phyloP scores from a whole-genome alignment of 768 basidiomycete genomes.

The Lentinus tigrinus region DNA sequence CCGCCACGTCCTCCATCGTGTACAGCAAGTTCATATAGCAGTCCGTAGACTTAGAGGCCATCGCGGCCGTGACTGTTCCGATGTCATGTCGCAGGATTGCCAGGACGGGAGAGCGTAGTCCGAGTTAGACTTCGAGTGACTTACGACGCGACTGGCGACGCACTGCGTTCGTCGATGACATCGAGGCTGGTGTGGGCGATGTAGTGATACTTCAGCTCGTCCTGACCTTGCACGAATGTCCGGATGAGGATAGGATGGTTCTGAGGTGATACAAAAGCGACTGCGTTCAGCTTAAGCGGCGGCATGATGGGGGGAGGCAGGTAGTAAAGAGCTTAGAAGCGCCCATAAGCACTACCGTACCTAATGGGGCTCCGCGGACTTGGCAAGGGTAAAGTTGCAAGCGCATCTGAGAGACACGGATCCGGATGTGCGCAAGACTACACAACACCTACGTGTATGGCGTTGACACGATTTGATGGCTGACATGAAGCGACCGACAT shows the following conservation, averaged over 20 bases:
- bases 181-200: conserved; percentile 89
- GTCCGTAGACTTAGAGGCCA: conserved; percentile 58
- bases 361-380: too few species aligned
- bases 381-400: too few species aligned
- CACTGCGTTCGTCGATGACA: conserved; percentile 89
- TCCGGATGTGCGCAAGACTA: too few species aligned
- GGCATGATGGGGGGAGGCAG: conserved; percentile 45
- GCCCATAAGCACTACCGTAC: too few species aligned
- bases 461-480: too few species aligned
- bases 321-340: too few species aligned
- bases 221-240: conserved; percentile 59
- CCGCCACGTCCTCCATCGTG: conserved; percentile 90
- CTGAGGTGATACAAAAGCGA: conserved; percentile 82
- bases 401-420: too few species aligned
- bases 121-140: neutral
- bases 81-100: conserved; percentile 13
- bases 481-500: too few species aligned
- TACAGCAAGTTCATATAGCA: conserved; percentile 86
- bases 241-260: conserved; percentile 81
- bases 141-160: conserved; percentile 29
- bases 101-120: conserved; percentile 16
- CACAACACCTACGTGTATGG: too few species aligned
- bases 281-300: conserved; percentile 70
- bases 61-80: conserved; percentile 35
- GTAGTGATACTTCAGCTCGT: conserved; percentile 83